phyloP scores from a whole-genome alignment of 768 basidiomycete genomes.

The Lentinula lateritia region DNA sequence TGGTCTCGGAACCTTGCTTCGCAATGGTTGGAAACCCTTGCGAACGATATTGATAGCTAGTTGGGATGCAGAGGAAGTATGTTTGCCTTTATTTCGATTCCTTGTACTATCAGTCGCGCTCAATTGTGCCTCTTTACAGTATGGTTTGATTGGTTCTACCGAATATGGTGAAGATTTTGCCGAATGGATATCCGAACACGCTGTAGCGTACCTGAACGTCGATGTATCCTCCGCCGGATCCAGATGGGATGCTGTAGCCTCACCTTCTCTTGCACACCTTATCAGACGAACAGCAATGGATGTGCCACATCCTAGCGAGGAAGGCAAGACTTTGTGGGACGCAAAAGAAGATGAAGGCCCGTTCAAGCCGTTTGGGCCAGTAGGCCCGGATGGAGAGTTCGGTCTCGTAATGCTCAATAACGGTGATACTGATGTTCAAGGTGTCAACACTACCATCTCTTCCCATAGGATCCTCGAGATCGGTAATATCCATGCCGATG shows the following conservation, averaged over 20 bases:
- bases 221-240: conserved; percentile 64
- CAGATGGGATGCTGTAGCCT: conserved; percentile 34
- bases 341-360: conserved; percentile 58
- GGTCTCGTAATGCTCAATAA: conserved; percentile 60
- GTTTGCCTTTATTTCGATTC: not conserved
- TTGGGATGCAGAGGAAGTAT: conserved; percentile 76
- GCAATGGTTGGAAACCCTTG: conserved; percentile 62
- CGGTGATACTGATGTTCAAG: conserved; percentile 28
- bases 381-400: conserved; percentile 47
- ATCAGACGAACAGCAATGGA: conserved; percentile 62
- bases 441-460: not conserved
- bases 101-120: not conserved
- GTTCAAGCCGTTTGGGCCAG: conserved; percentile 24
- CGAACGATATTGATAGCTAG: conserved; percentile 71
- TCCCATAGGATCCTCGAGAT: not conserved
- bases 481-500: conserved; percentile 29
- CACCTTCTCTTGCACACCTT: conserved; percentile 55
- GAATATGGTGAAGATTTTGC: conserved; percentile 94
- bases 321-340: conserved; percentile 71
- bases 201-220: conserved; percentile 84
- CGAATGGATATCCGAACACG: conserved; percentile 72
- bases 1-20: conserved; percentile 45
- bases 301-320: conserved; percentile 66
- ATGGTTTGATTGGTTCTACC: conserved; percentile 78
- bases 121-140: conserved; percentile 21